These are phyloP conservation scores for Myxozyma udenii DNA, from an alignment of 805 yeast genomes.

Conservation along the genomic window DNA sequence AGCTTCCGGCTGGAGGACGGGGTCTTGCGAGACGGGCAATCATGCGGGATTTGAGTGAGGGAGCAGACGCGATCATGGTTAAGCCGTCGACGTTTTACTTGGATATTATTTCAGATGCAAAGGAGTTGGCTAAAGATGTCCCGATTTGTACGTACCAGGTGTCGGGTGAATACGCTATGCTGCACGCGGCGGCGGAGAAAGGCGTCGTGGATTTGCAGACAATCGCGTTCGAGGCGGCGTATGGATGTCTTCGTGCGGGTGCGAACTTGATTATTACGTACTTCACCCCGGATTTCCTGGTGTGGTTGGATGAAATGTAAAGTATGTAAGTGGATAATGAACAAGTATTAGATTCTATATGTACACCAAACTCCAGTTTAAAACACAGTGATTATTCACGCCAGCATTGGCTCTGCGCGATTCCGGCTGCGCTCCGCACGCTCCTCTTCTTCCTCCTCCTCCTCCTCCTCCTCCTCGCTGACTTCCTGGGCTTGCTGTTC, in stretches of 20 bases:
- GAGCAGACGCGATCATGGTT: slow-evolving; percentile 92
- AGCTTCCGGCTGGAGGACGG: slow-evolving; percentile 86
- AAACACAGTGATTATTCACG: slow-evolving; percentile 1
- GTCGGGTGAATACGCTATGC: slow-evolving; percentile 95
- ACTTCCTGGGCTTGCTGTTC: slow-evolving; percentile 22
- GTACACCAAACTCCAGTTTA: not conserved
- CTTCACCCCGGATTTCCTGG: slow-evolving; percentile 92
- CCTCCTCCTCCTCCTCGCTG: slow-evolving; percentile 30
- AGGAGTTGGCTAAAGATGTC: slow-evolving; percentile 72
- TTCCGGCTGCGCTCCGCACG: slow-evolving; percentile 21
- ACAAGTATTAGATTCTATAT: not conserved
- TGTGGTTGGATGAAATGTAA: slow-evolving; percentile 63
- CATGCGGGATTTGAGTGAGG: slow-evolving; percentile 80
- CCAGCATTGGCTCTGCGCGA: slow-evolving; percentile 7
- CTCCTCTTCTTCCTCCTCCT: slow-evolving; percentile 29
- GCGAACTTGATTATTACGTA: slow-evolving; percentile 88
- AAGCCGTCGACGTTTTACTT: slow-evolving; percentile 95
- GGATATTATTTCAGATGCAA: slow-evolving; percentile 86
- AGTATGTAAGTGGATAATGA: no score
- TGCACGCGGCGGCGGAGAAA: slow-evolving; percentile 97
- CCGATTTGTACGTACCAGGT: slow-evolving; percentile 96
- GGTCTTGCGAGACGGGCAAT: slow-evolving; percentile 94
- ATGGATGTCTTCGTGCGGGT: slow-evolving; percentile 93
- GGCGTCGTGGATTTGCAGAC: slow-evolving; percentile 82
- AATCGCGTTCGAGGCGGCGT: slow-evolving; percentile 76